phyloP scores from a whole-genome alignment of 2,329 filamentous ascomycete species.

The Rutstroemia sp. region DNA sequence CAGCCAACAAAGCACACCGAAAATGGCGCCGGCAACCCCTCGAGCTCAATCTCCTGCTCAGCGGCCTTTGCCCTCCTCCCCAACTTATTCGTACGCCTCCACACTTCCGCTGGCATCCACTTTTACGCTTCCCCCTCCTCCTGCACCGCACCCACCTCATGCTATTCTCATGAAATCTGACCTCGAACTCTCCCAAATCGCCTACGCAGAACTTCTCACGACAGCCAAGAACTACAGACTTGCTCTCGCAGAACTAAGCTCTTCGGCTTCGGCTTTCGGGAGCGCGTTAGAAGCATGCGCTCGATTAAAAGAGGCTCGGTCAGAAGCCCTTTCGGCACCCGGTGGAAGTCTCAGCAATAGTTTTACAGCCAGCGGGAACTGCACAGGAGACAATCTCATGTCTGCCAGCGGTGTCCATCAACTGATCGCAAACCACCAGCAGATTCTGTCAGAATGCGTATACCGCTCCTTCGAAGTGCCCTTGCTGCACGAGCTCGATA shows the following conservation, averaged over 20 bases:
- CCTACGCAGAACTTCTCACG: slow-evolving; percentile 54
- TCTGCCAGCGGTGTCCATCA: slow-evolving; percentile 59
- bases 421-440: slow-evolving; percentile 61
- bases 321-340: slow-evolving; percentile 43
- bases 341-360: slow-evolving; percentile 29
- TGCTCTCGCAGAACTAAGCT: slow-evolving; percentile 53
- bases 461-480: slow-evolving; percentile 63
- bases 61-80: slow-evolving; percentile 54
- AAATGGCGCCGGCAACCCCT: slow-evolving; percentile 16
- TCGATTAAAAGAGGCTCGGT: slow-evolving; percentile 59
- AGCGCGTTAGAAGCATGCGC: slow-evolving; percentile 60
- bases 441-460: slow-evolving; percentile 61
- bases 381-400: slow-evolving; percentile 57
- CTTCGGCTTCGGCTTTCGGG: slow-evolving; percentile 55
- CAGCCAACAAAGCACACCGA: slow-evolving; percentile 16
- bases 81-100: slow-evolving; percentile 56
- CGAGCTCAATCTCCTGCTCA: slow-evolving; percentile 42
- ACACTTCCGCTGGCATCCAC: slow-evolving; percentile 50
- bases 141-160: slow-evolving; percentile 49
- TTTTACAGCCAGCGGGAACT: slow-evolving; percentile 43
- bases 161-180: slow-evolving; percentile 56
- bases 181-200: slow-evolving; percentile 53
- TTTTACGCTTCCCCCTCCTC: slow-evolving; percentile 52
- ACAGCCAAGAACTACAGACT: slow-evolving; percentile 58
- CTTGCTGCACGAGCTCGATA: slow-evolving; percentile 60